Base-by-base conservation (phyloP, 805 yeast genomes). In the Saturnispora halmiae region DNA sequence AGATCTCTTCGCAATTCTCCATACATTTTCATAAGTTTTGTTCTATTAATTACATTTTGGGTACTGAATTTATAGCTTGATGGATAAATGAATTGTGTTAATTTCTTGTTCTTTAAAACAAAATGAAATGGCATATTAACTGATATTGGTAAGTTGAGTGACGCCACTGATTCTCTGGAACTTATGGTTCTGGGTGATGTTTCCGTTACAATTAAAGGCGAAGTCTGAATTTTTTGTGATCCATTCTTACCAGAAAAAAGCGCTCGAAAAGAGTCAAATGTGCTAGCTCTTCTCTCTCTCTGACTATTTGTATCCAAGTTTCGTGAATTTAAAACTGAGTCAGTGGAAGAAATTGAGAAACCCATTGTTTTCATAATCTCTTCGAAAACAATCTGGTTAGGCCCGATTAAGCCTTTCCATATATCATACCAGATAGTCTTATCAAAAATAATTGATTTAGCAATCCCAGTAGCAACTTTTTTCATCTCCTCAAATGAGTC, bases 401-500 rank as follows among this genome's bases (percentile, higher is more conserved):
- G 31, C 1, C 44, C 44, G 4, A 46, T 25, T 2, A 46, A 13
- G 20, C 47, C 36, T 16, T 38, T 38, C 49, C 49, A 46, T 3
- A 46, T 30, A 34, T 44, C 45, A 16, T 27, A 41, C 31, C 36
- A 46, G 20, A 44, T 42, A 10, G 30, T 48, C 15, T 71, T 57
- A 25, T 58, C 58, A 35, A 67, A 60, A 8, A 56, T 54, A 26
- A 79, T 47, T 7, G 61, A 60, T 11, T 56, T 56, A 15, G 79
- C 58, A 13, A 87, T 70, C 24, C 65, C 64, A 26, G 68, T 64
- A 1, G 83, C 75, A 2, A 77, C 67, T 25, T 70, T 68, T 46
- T 84, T 76, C 70, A 90, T 71, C 41, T 78, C 80, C 55, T 73
- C 85, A 53, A 90, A 90, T 2, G 86, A 68, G 51, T 82, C 83